Evolutionary conservation across 2,329 filamentous ascomycete genomes (phyloP), one percentile per base, ranked within the genome.

Genomic region (Pseudogymnoascus verrucosus): DNA sequence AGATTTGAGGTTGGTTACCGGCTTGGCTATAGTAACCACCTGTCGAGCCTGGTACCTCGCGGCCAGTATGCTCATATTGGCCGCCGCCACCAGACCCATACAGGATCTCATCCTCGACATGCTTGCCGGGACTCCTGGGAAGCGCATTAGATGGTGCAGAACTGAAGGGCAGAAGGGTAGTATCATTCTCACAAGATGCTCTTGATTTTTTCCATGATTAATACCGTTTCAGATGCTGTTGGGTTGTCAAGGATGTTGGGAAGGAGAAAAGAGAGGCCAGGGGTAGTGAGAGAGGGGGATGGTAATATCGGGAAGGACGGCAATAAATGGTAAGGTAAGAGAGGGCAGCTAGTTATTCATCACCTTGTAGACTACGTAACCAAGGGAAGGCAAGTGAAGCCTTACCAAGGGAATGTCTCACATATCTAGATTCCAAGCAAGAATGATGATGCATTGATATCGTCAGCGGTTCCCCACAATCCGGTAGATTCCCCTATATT

Each of bases 121-220:
- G 63, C 44, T 64, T 63, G 40, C 69, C 68, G 23, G 69, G 67
- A 19, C 65, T 67, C 26, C 70, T 71, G 16, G 19, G n/a, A 4
- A 39, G 14, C 63, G 19, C 57, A 31, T 39, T 60, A 39, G 51
- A 57, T n/a, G 19, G 6, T 8, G n/a, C 28, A 57, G 28, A 57
- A 21, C 10, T 31, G 34, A 11, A 12, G 12, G n/a, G 5, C 23
- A 19, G n/a, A 7, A 5, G 8, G 14, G 21, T 34, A 4, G n/a
- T 5, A 21, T 57, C 26, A 31, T 42, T 64, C 71, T 64, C 63
- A 73, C 72, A 74, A 57, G 23, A 74, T 39, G 59, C 70, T 72
- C 70, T 71, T 73, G 42, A 74, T 65, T 62, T 69, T 73, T 16
- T 74, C 71, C 72, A 74, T 74, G 63, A 65, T 69, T 65, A 19